phyloP scores from a whole-genome alignment of 2,329 filamentous ascomycete species.

The Claviceps sorghi region DNA sequence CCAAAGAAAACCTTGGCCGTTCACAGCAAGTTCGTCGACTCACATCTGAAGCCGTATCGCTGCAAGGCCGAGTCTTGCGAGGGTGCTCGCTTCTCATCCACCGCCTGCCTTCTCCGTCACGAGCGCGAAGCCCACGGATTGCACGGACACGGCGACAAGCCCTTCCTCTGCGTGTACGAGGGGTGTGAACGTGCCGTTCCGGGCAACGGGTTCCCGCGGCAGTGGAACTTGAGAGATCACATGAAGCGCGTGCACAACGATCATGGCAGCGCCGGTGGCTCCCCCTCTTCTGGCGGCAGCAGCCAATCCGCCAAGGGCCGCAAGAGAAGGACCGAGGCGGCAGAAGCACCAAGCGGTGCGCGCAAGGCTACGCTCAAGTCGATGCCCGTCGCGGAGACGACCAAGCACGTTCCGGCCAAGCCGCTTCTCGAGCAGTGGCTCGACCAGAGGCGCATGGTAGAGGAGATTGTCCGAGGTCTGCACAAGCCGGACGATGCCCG shows the following conservation, averaged over 20 bases:
- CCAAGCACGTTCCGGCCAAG: slow-evolving; percentile 18
- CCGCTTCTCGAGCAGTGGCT: slow-evolving; percentile 41
- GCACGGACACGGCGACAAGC: slow-evolving; percentile 87
- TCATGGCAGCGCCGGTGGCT: slow-evolving; percentile 28
- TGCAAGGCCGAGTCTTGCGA: slow-evolving; percentile 79
- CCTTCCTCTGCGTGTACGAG: slow-evolving; percentile 74
- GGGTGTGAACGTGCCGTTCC: slow-evolving; percentile 72
- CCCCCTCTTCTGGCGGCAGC: slow-evolving; percentile 22
- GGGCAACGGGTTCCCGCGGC: slow-evolving; percentile 82
- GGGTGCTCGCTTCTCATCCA: slow-evolving; percentile 83
- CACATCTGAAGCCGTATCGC: slow-evolving; percentile 88
- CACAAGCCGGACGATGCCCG: slow-evolving; percentile 36
- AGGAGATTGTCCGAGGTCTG: slow-evolving; percentile 39
- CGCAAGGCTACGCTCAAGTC: slow-evolving; percentile 36
- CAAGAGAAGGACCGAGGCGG: slow-evolving; percentile 42
- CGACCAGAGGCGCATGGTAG: slow-evolving; percentile 48
- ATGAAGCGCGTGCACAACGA: slow-evolving; percentile 87
- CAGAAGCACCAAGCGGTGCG: slow-evolving; percentile 24
- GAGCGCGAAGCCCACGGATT: slow-evolving; percentile 92
- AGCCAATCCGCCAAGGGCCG: slow-evolving; percentile 32
- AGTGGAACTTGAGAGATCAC: slow-evolving; percentile 93
- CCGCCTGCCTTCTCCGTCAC: slow-evolving; percentile 84
- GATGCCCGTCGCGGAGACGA: slow-evolving; percentile 17
- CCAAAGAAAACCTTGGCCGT: neutral
- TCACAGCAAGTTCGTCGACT: slow-evolving; percentile 86